Evolutionary conservation across 495 filamentous ascomycete species (phyloP), one percentile per base, ranked within the genome.

Genomic region (Penicillium flavigenum): DNA sequence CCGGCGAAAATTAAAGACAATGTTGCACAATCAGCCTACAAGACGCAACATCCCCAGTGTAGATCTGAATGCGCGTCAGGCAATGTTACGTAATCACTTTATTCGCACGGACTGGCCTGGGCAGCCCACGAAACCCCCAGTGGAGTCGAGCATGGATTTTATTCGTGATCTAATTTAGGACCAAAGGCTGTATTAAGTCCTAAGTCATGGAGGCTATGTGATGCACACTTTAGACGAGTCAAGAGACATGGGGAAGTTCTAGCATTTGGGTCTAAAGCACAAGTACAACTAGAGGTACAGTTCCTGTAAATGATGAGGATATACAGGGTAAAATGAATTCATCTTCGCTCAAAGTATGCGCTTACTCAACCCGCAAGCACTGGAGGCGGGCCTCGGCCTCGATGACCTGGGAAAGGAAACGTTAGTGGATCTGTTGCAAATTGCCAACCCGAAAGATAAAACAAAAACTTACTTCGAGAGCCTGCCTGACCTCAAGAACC

Each of bases 401-500:
- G 47, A 80, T 79, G 16, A 79, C 77, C 77, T 79, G 56, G 45
- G 44, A 10, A 54, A 4, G 16, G 50, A 22, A 47, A 11, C 34
- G 38, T 39, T 19, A 74, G 67, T 55, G 6, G 52, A 59, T 44
- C 9, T 39, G 43, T 24, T 24, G 26, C 27, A 42, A 38, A 43
- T 17, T 42, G 17, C 16, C 22, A 43, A 31, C 9, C 5, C 41
- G 9, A 10, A 24, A 36, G 31, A 42, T 26, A 26, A 12, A 54
- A 26, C 12, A 51, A 12, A 4, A 56, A 63, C 86, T 83, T 74
- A 96, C 94, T 70, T 98, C 94, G 62, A 98, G 77, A 66, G 94
- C 94, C 74, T 98, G 93, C 76, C 89, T 85, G 41, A 98, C 95
- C 73, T 98, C 94, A 74, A 98, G 76, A 61, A 95, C 87, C 74